phyloP scores from a whole-genome alignment of 208 protist genomes.

The Crithidia bombi region DNA sequence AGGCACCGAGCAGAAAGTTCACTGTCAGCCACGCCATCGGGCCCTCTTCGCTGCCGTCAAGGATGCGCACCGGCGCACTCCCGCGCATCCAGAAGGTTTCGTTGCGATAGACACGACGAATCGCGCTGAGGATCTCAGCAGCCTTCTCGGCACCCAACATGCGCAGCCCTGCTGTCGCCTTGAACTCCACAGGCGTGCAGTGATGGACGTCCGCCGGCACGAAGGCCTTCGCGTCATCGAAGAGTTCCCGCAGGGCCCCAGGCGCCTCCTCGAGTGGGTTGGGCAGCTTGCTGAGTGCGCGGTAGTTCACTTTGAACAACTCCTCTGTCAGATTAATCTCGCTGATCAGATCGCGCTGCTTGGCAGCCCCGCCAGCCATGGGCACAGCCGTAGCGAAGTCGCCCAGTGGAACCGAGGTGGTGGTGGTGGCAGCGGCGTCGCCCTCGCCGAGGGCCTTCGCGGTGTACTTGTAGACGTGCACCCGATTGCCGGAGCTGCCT shows the following conservation, averaged over 20 bases:
- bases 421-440: background rate
- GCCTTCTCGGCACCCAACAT: slow-evolving; percentile 47
- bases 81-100: slow-evolving; percentile 56
- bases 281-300: slow-evolving; percentile 43
- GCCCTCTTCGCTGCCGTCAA: slow-evolving; percentile 84
- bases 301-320: slow-evolving; percentile 58
- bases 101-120: slow-evolving; percentile 33
- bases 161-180: slow-evolving; percentile 76
- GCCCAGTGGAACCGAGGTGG: background rate
- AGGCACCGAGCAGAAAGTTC: slow-evolving; percentile 73
- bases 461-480: slow-evolving; percentile 81
- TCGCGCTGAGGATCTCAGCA: slow-evolving; percentile 37
- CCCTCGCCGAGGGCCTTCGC: background rate
- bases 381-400: background rate
- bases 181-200: slow-evolving; percentile 70
- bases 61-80: slow-evolving; percentile 59
- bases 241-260: slow-evolving; percentile 41
- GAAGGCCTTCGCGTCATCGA: slow-evolving; percentile 37
- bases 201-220: slow-evolving; percentile 43
- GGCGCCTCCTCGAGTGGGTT: slow-evolving; percentile 35
- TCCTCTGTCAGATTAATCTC: slow-evolving; percentile 50
- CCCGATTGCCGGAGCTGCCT: slow-evolving; percentile 85
- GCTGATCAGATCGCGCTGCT: slow-evolving; percentile 9
- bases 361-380: background rate
- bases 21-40: slow-evolving; percentile 84